Evolutionary conservation across 2,329 filamentous ascomycete genomes (phyloP).

Genomic region (Pseudogymnoascus sp.): DNA sequence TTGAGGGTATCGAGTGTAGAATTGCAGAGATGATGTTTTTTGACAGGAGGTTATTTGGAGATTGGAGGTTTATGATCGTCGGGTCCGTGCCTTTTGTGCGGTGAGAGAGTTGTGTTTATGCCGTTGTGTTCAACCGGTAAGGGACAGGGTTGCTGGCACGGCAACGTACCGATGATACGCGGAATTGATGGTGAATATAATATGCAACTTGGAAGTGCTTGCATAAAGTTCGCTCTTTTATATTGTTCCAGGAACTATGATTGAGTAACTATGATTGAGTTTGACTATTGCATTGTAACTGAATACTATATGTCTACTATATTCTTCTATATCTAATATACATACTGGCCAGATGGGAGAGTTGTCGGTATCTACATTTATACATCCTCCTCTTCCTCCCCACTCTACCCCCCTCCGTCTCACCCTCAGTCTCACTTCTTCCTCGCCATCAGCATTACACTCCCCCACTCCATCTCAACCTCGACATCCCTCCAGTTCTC

Average conservation of each 20-base stretch:
- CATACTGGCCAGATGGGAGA: neutral
- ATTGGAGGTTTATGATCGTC: conserved; percentile 2
- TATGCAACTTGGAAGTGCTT: neutral
- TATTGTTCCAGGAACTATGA: neutral
- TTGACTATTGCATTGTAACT: neutral
- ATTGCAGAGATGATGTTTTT: neutral
- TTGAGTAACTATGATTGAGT: neutral
- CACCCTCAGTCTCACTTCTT: conserved; percentile 23
- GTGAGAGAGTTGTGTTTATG: conserved; percentile 6
- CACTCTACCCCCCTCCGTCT: neutral
- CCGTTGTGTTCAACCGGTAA: conserved; percentile 5
- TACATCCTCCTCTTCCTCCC: neutral
- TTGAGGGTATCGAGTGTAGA: conserved; percentile 1
- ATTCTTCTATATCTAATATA: neutral
- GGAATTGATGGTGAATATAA: neutral
- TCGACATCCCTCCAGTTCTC: conserved; percentile 44
- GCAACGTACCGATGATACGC: neutral
- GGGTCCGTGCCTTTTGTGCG: conserved; percentile 6
- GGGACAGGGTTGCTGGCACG: neutral
- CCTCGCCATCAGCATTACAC: conserved; percentile 48
- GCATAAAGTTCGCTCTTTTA: neutral
- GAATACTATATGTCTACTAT: neutral
- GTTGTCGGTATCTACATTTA: neutral
- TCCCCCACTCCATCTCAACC: conserved; percentile 53
- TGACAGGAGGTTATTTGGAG: conserved; percentile 4